Evolutionary conservation across 768 basidiomycete genomes (phyloP), one percentile per base, ranked within the genome.

Genomic region (Tephrocybe sp.): DNA sequence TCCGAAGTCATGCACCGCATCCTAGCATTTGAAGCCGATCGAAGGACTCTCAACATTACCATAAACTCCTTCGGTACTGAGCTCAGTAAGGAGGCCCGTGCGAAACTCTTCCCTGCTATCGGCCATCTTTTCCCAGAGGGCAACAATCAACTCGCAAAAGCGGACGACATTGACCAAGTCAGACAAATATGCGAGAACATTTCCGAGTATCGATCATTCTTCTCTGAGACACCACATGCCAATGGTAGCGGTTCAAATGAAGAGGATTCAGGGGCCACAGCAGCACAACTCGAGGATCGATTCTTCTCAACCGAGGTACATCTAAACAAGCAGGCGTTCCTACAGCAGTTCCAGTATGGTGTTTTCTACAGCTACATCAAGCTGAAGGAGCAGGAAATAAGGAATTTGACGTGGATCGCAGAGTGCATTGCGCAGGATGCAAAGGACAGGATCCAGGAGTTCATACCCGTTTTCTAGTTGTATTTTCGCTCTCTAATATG

Each of bases 391-490:
- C 88, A 92, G 73, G 91, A 94, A 71, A 88, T 92, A 53, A 76
- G 90, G 54, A 92, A 89, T 60, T 60, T 94, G 59, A 91, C 88
- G 24, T 93, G 91, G 92, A 94, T 97, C 69, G 92, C 93, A 47
- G 96, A 98, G 73, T 98, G 96, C 69, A 97, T 98, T 59, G 94
- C 94, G 8, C 96, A 98, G 75, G 87, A 96, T 71, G 93, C 94
- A 36, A 85, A 87, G 69, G 92, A 97, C 62, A 84, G 96, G 72
- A 93, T 98, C 72, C 86, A 92, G 64, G 92, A 96, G 70, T 94
- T 86, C 71, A 93, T 95, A 76, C 86, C 90, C 60, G 87, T 92
- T 54, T 92, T 92, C 66, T 94, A 72, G 83, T 42, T 47, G 40
- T 51, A 36, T 12, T 43, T 41, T 56, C 25, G 19, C 27, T 26